Base-by-base conservation (phyloP, 805 yeast species). In the Candida ipomoeae region DNA sequence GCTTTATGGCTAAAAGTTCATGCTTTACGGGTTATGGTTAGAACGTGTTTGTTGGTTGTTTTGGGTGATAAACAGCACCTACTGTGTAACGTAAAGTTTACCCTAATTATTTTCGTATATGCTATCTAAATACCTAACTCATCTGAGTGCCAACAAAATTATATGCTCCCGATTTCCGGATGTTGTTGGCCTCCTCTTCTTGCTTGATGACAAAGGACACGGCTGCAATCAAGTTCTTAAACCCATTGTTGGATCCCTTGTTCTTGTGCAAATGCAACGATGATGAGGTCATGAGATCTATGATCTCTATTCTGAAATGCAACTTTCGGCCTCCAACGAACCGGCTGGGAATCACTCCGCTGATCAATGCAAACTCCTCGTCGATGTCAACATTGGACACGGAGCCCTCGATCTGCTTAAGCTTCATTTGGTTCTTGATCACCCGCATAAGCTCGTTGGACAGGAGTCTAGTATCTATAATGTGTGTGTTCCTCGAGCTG, bases 351-450 rank as follows among this genome's bases (percentile, higher is more conserved):
- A 79, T 70, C 15, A 68, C 64, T 2, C 82, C 82, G 51, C 67
- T 69, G 18, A 79, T 70, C 14, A 69, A 55, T 4, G 77, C 73
- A 53, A 71, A 69, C 48, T 70, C 74, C 47, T 74, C 77, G 50
- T 71, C 77, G 36, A 77, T 64, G 2, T 69, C 70, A 13, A 73
- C 74, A 23, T 67, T 65, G 15, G 65, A 61, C 10, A 79, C 68
- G 2, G 82, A 69, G 0, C 83, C 83, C 60, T 79, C 83, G 48
- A 76, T 69, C 48, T 69, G 64, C 57, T 78, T 77, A 59, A 78
- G 62, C 53, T 70, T 71, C 48, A 79, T 61, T 6, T 78, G 77
- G 46, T 67, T 68, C 49, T 66, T 69, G 48, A 74, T 65, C 8
- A 70, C 61, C 23, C 68, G 54, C 51, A 67, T 62, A 41, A 74